Evolutionary conservation across 129 eudicot genomes (phyloP).

Genomic region (Chrysanthemum lavandulifolium): DNA sequence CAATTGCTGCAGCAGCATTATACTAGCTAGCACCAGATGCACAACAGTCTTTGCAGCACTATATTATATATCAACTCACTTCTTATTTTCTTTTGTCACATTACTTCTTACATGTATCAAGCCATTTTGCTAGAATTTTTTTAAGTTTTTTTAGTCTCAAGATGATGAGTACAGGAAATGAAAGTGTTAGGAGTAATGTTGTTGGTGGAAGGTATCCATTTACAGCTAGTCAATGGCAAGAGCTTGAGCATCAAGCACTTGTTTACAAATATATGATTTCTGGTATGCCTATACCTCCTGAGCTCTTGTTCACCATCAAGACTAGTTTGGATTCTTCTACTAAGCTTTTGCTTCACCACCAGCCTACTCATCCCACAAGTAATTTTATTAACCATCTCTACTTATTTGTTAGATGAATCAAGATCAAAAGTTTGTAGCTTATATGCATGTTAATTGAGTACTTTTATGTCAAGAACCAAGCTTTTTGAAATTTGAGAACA

Average conservation of each 20-base stretch:
- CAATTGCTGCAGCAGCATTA: slow-evolving; percentile 32
- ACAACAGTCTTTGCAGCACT: slow-evolving; percentile 53
- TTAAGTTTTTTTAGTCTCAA: neutral
- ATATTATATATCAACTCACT: slow-evolving; percentile 41
- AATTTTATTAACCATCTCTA: neutral
- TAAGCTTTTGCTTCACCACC: slow-evolving; percentile 64
- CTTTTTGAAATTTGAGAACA: too few relatives aligned
- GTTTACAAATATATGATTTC: slow-evolving; percentile 87
- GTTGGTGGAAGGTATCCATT: slow-evolving; percentile 70
- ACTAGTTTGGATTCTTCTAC: slow-evolving; percentile 69
- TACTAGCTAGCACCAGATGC: slow-evolving; percentile 30
- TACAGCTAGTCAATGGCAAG: slow-evolving; percentile 89
- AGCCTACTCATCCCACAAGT: slow-evolving; percentile 43
- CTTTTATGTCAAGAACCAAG: too few relatives aligned
- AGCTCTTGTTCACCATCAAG: slow-evolving; percentile 81
- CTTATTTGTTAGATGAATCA: too few relatives aligned
- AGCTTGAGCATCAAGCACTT: slow-evolving; percentile 89
- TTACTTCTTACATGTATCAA: slow-evolving; percentile 1
- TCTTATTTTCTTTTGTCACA: slow-evolving; percentile 3
- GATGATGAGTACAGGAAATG: slow-evolving; percentile 44
- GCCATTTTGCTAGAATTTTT: neutral
- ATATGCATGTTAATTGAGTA: neutral
- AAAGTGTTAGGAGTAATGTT: slow-evolving; percentile 26
- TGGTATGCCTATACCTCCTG: slow-evolving; percentile 86
- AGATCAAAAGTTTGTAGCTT: neutral